Conservation (phyloP, 805 yeast genomes). For the Jamesozyma jinghongensis region DNA sequence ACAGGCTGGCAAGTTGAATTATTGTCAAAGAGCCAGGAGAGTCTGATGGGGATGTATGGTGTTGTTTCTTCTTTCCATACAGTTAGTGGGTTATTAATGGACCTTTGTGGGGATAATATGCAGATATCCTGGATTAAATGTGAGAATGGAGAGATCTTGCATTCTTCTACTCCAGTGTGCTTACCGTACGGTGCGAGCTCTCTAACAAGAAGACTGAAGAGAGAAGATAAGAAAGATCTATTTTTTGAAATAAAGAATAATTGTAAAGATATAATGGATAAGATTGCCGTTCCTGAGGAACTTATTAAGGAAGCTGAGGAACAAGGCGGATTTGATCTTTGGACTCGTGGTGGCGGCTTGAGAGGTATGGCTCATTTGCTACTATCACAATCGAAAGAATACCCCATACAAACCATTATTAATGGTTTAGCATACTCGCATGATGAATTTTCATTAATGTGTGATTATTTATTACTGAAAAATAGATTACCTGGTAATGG, state of each 20-base stretch:
- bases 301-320: conserved; percentile 41
- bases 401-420: conserved; percentile 62
- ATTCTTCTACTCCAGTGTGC: conserved; percentile 50
- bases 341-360: conserved; percentile 67
- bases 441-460: conserved; percentile 41
- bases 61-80: conserved; percentile 65
- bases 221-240: conserved; percentile 42
- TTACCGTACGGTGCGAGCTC: conserved; percentile 72
- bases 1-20: conserved; percentile 60
- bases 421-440: conserved; percentile 58
- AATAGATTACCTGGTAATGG: conserved; percentile 37
- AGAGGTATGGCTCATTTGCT: conserved; percentile 60
- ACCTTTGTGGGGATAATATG: conserved; percentile 63
- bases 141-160: conserved; percentile 43
- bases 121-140: conserved; percentile 64
- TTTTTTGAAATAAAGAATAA: conserved; percentile 42
- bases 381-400: conserved; percentile 41
- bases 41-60: conserved; percentile 59
- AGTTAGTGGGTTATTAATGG: conserved; percentile 60
- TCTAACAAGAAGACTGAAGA: conserved; percentile 43
- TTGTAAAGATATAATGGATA: conserved; percentile 41
- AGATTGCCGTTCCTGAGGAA: conserved; percentile 44
- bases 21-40: conserved; percentile 55
- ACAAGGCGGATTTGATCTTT: conserved; percentile 54
- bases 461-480: conserved; percentile 44